Base-by-base conservation (phyloP, 768 basidiomycete species). In the Asterophora lycoperdoides region DNA sequence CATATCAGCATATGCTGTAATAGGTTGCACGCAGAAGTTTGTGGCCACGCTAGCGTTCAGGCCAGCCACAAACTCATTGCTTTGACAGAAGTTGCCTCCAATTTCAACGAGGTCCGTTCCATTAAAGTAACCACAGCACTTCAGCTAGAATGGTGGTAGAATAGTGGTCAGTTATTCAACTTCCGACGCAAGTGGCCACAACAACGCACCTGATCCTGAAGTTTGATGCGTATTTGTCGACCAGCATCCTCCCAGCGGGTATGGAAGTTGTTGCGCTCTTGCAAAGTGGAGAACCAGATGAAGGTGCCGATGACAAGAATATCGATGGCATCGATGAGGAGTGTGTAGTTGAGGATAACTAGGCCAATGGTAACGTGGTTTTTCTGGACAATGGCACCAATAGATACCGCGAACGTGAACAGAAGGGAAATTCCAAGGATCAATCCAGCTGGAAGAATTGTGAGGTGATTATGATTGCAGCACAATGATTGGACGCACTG, bases 71-170 rank as follows among this genome's bases (percentile, higher is more conserved):
- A 79, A 73, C 39, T 67, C 63, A 51, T 63, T 66, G 43, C 65
- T 66, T 51, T 66, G 63, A 65, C 88, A 90, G 62, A 84, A 83
- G 4, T 48, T 63, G 30, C 84, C 83, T n/a, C 80, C 81, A 41
- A 83, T 69, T 52, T 76, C 80, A 29, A 76, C 74, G 3, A 71
- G 55, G 51, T 86, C 78, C 2, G 78, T 79, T 17, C 79, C 79
- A 54, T 79, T 79, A 62, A 87, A 87, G 66, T 92, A 95, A 14
- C 93, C 93, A 58, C 93, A 95, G 69, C 93, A 94, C 48, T 68
- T 64, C 57, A 91, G 74, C 91, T 93, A 49, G 34, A 34, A 57
- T 44, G 32, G 41, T 10, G 35, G 29, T 34, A n/a, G n/a, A n/a
- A n/a, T 19, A 42, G 18, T 44, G 15, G n/a, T n/a, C n/a, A n/a